Evolutionary conservation across 2,329 filamentous ascomycete genomes (phyloP).

Genomic region (Ophiocordyceps polyrhachis-furcata): DNA sequence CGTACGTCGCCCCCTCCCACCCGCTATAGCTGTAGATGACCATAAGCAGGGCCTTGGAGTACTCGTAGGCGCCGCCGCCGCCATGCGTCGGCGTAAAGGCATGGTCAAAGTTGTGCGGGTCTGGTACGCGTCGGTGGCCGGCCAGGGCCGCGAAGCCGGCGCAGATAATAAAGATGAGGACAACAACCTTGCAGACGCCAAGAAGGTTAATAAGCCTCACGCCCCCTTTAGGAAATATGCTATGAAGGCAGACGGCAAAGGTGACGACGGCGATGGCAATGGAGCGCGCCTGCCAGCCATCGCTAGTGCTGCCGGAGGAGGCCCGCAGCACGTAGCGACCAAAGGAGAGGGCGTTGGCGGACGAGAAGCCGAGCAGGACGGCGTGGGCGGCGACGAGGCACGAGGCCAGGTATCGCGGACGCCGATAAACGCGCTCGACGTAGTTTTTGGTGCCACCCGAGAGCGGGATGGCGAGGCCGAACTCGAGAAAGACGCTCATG

Average conservation of each 20-base stretch:
- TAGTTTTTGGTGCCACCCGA: slow-evolving; percentile 54
- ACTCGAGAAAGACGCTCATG: slow-evolving; percentile 44
- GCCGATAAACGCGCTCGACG: slow-evolving; percentile 48
- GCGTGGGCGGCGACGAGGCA: slow-evolving; percentile 45
- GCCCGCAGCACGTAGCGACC: slow-evolving; percentile 45
- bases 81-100: slow-evolving; percentile 29
- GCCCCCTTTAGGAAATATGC: slow-evolving; percentile 35
- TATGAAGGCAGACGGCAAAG: slow-evolving; percentile 34
- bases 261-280: slow-evolving; percentile 35
- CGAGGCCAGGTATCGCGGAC: slow-evolving; percentile 44
- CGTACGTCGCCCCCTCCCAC: slow-evolving; percentile 47
- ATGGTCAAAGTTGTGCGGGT: slow-evolving; percentile 38
- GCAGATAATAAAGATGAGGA: slow-evolving; percentile 42
- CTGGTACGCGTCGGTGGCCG: slow-evolving; percentile 25
- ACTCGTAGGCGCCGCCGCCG: slow-evolving; percentile 30
- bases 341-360: slow-evolving; percentile 52
- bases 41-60: slow-evolving; percentile 37
- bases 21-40: slow-evolving; percentile 44
- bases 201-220: slow-evolving; percentile 39
- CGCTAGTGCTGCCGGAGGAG: slow-evolving; percentile 27
- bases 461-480: slow-evolving; percentile 50
- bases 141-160: slow-evolving; percentile 38
- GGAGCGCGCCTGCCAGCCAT: slow-evolving; percentile 37
- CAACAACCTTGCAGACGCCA: slow-evolving; percentile 39
- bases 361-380: slow-evolving; percentile 46